phyloP scores from a whole-genome alignment of 2,329 filamentous ascomycete species.

The Paecilomyces sp. region DNA sequence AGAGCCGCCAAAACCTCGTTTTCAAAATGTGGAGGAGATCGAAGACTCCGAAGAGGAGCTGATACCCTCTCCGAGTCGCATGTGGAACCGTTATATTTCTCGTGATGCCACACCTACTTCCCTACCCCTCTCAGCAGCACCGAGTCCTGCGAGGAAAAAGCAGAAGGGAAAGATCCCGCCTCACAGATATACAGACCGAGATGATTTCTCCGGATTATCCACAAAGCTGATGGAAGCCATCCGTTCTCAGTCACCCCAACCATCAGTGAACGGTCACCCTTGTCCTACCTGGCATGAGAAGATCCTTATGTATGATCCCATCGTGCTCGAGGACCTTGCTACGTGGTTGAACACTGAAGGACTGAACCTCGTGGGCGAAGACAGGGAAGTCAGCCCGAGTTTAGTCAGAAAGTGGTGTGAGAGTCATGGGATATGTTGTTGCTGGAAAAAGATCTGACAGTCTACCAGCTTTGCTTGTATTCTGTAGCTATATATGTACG shows the following conservation, averaged over 20 bases:
- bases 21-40: constrained; percentile 26
- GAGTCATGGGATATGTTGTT: constrained; percentile 74
- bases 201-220: constrained; percentile 34
- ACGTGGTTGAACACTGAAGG: constrained; percentile 72
- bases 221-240: constrained; percentile 43
- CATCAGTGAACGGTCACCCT: constrained; percentile 28
- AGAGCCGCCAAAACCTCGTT: not conserved
- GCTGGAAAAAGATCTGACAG: constrained; percentile 49
- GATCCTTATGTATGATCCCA: constrained; percentile 87
- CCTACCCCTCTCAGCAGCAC: constrained; percentile 6
- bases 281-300: constrained; percentile 75
- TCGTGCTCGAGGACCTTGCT: constrained; percentile 79
- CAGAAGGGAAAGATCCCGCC: not conserved
- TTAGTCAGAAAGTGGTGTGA: constrained; percentile 89
- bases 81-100: constrained; percentile 4
- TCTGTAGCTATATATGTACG: not conserved
- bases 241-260: constrained; percentile 29
- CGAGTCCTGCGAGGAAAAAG: not conserved
- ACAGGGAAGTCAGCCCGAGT: constrained; percentile 54
- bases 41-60: constrained; percentile 30
- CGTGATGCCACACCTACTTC: constrained; percentile 1
- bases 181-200: not conserved
- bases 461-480: not conserved
- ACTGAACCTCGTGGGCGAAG: constrained; percentile 55
- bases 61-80: constrained; percentile 19